Evolutionary conservation across 1,139 yeast genomes (phyloP).

Genomic region (Suhomyces terraborum): DNA sequence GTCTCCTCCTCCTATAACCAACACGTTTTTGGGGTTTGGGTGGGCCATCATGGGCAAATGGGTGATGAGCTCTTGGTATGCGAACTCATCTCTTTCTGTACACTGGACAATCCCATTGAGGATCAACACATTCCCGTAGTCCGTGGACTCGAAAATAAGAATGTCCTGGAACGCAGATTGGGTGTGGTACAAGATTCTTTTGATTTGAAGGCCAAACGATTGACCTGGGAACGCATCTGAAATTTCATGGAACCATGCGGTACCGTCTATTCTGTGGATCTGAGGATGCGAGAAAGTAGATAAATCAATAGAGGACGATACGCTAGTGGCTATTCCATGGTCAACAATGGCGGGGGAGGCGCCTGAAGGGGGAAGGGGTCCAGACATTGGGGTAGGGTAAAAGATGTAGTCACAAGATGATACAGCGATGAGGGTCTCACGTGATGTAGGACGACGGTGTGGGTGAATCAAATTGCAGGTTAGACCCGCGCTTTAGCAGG

Average conservation of each 20-base stretch:
- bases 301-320: constrained; percentile 1
- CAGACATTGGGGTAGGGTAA: constrained; percentile 4
- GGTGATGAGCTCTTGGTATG: constrained; percentile 87
- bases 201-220: constrained; percentile 42
- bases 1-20: constrained; percentile 93
- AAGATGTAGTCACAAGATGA: constrained; percentile 4
- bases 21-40: constrained; percentile 68
- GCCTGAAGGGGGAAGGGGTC: neutral
- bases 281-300: constrained; percentile 29
- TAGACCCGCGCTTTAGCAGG: too few species aligned
- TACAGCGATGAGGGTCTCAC: neutral
- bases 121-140: constrained; percentile 82
- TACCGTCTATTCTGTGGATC: constrained; percentile 27
- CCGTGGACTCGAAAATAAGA: constrained; percentile 69
- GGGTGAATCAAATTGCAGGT: too few species aligned
- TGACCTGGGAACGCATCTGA: constrained; percentile 48
- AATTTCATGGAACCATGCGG: constrained; percentile 46
- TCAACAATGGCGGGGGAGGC: neutral
- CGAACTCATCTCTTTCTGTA: constrained; percentile 87
- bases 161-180: constrained; percentile 44
- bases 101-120: constrained; percentile 87
- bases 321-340: neutral
- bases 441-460: neutral
- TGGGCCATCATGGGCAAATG: constrained; percentile 80
- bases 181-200: constrained; percentile 37